phyloP scores from a whole-genome alignment of 139 green algal genomes.

The Volvox reticuliferus region DNA sequence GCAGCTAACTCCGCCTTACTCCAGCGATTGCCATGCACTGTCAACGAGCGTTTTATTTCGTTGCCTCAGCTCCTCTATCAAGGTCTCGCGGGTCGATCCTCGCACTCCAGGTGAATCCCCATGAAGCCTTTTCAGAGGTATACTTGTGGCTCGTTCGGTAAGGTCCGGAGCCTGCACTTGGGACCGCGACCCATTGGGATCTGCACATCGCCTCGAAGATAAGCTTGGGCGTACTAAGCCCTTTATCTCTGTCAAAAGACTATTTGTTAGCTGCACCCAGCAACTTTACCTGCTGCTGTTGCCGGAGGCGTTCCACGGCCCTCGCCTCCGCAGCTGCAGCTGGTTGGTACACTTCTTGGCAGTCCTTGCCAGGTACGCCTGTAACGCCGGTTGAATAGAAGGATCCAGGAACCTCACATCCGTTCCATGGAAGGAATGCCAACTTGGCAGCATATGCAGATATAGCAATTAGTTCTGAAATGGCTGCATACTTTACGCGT shows the following conservation, averaged over 20 bases:
- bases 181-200: too few relatives aligned
- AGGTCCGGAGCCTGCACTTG: too few relatives aligned
- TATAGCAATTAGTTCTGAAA: background rate
- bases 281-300: background rate
- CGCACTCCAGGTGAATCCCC: background rate
- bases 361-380: constrained; percentile 22
- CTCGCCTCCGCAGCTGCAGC: constrained; percentile 53
- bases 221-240: too few relatives aligned
- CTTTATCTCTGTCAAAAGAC: too few relatives aligned
- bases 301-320: background rate
- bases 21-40: background rate
- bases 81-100: background rate
- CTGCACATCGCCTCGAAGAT: too few relatives aligned
- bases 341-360: constrained; percentile 55
- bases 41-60: background rate
- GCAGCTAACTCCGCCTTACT: background rate
- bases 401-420: constrained; percentile 42
- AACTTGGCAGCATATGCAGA: background rate
- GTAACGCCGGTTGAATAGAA: constrained; percentile 37
- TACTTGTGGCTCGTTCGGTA: background rate
- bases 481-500: background rate
- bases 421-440: constrained; percentile 53
- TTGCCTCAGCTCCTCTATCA: background rate
- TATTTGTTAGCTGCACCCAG: too few relatives aligned
- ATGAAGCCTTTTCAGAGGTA: background rate